phyloP scores from a whole-genome alignment of 805 yeast genomes.

The Yarrowia bubula region DNA sequence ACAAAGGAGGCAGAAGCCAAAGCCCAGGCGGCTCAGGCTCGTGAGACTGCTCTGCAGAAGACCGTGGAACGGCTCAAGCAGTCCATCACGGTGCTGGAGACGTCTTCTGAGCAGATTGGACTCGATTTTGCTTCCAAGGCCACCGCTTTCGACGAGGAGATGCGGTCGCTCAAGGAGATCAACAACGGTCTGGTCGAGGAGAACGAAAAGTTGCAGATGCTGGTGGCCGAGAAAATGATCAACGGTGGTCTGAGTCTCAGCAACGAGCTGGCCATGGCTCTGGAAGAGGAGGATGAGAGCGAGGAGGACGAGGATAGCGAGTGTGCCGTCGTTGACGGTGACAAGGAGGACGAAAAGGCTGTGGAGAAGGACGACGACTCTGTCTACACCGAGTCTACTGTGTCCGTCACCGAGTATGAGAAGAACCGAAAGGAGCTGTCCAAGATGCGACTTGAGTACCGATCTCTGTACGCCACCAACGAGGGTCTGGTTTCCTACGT shows the following conservation, averaged over 20 bases:
- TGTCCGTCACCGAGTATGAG: not conserved
- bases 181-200: constrained; percentile 38
- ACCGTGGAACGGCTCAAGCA: constrained; percentile 30
- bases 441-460: constrained; percentile 36
- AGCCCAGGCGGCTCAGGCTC: constrained; percentile 21
- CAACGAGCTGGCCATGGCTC: constrained; percentile 31
- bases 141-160: constrained; percentile 35
- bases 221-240: constrained; percentile 39
- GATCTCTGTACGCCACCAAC: constrained; percentile 37
- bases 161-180: constrained; percentile 31
- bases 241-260: constrained; percentile 33
- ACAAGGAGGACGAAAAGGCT: constrained; percentile 12
- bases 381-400: not conserved
- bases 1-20: not conserved
- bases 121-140: constrained; percentile 37
- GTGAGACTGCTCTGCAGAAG: constrained; percentile 19
- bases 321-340: not conserved
- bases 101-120: constrained; percentile 36
- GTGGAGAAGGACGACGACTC: not conserved
- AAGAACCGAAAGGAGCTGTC: constrained; percentile 27
- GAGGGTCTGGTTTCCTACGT: constrained; percentile 37
- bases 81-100: constrained; percentile 33
- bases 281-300: constrained; percentile 27
- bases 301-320: constrained; percentile 25
- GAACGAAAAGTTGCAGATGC: constrained; percentile 39